A percentile compares a stretch with the other conserved stretches of the same genome.
Conservation (phyloP, 257 asterid species). For the Solanum clarkiae region DNA sequence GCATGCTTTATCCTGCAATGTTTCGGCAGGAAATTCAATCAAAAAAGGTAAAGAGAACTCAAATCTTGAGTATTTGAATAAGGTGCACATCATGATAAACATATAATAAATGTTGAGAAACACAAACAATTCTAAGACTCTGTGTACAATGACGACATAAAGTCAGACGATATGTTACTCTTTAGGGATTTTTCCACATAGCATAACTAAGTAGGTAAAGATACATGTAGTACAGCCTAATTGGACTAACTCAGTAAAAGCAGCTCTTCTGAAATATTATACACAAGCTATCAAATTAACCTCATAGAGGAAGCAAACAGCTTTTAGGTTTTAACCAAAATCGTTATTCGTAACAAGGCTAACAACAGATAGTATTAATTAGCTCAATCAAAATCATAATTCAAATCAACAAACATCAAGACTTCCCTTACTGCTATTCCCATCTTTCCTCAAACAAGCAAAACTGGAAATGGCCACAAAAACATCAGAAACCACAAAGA, state of each 20-base stretch:
- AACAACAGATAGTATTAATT: background rate
- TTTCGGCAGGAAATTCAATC: background rate
- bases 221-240: too few species aligned
- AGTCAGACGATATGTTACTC: background rate
- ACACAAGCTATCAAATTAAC: too few species aligned
- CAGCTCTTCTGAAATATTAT: too few species aligned
- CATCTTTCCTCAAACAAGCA: background rate
- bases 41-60: background rate
- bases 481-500: background rate
- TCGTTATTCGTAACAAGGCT: too few species aligned
- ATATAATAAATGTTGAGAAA: background rate
- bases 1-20: background rate
- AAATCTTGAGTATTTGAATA: background rate
- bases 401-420: background rate
- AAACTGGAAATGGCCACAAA: background rate
- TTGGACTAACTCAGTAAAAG: too few species aligned
- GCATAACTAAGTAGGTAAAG: background rate
- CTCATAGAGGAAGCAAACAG: too few species aligned
- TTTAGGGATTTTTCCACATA: background rate
- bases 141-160: background rate
- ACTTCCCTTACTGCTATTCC: background rate
- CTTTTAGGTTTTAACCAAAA: too few species aligned
- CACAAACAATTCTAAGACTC: background rate
- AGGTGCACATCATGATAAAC: background rate
- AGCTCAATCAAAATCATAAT: background rate